Evolutionary conservation across 192 early-diverging fungal genomes (phyloP), one percentile per base, ranked within the genome.

Genomic region (Funneliformis mosseae): DNA sequence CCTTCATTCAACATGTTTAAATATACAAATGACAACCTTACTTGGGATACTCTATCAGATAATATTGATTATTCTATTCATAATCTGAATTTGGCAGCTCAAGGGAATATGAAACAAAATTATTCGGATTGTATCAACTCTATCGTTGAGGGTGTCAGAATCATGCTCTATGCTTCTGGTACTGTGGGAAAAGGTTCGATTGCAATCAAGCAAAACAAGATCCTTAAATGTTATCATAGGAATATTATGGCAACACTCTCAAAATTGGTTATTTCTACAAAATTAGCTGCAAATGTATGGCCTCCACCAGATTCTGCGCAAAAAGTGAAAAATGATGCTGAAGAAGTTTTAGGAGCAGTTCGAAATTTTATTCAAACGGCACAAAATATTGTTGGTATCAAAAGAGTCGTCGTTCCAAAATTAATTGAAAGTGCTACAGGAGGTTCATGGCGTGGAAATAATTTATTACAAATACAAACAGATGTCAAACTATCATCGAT

Each of bases 261-360:
- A 21, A 96, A 96, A 64, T 86, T 99, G 75, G 88, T 93, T 18
- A 83, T 98, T 18, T 91, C 94, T 11, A 92, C 95, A 60, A 96
- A 94, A 80, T 88, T 91, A 60, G 95, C 93, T 0, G 85, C 93
- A 12, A 92, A 92, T n/a, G 88, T 96, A 61, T 97, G 96, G 96
- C 95, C 96, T 39, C 93, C 95, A 3, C 94, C 95, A 8, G 95
- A 96, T 79, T 90, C 95, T 6, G 88, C 91, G 23, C 77, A 83
- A 21, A 94, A 92, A 14, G 92, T 97, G 86, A 88, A 93, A 23
- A 81, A 84, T 12, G 92, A 94, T 67, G 88, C 92, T 4, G 89
- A 89, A 62, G 96, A 96, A 61, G 91, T 97, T 27, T 84, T 96
- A 28, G 84, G 87, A 12, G 85, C 93, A 11, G 93, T 97, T 7